Evolutionary conservation across 2,329 filamentous ascomycete genomes (phyloP).

Genomic region (Clarireedia sp.): DNA sequence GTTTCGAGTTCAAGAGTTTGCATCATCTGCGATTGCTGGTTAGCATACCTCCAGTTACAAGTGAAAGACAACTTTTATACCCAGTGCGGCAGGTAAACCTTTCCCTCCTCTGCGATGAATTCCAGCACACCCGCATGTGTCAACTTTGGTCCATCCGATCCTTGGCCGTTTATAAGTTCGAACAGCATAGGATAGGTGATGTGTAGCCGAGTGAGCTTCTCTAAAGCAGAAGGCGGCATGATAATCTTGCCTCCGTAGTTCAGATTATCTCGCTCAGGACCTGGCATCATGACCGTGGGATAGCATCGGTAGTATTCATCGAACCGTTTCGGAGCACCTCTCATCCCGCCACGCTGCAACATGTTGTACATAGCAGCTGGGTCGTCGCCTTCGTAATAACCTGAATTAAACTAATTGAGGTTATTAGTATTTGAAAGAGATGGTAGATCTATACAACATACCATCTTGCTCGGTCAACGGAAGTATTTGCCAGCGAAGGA

Average conservation of each 20-base stretch:
- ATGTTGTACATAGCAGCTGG: constrained; percentile 28
- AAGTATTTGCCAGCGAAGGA: neutral
- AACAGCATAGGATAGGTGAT: constrained; percentile 97
- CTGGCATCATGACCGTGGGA: constrained; percentile 87
- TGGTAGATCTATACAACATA: neutral
- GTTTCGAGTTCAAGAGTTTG: constrained; percentile 81
- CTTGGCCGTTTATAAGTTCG: constrained; percentile 85
- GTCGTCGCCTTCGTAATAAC: constrained; percentile 26
- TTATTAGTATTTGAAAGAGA: constrained; percentile 10
- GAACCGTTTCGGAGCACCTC: constrained; percentile 61
- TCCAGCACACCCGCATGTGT: constrained; percentile 94
- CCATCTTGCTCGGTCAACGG: constrained; percentile 14
- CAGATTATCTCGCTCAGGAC: constrained; percentile 77
- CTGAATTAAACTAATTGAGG: constrained; percentile 20
- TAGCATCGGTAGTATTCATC: constrained; percentile 99
- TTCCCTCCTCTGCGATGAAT: constrained; percentile 94
- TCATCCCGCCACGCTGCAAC: constrained; percentile 21
- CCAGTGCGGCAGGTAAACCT: constrained; percentile 95
- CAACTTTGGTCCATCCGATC: constrained; percentile 51
- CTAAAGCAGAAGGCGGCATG: constrained; percentile 88
- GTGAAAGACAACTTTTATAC: constrained; percentile 37
- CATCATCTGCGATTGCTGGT: constrained; percentile 63
- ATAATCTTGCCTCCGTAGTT: constrained; percentile 98
- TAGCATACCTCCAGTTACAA: neutral
- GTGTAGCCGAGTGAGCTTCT: constrained; percentile 92